Conservation (phyloP, 306 rosid species). For the Oxytropis ochrocephala region DNA sequence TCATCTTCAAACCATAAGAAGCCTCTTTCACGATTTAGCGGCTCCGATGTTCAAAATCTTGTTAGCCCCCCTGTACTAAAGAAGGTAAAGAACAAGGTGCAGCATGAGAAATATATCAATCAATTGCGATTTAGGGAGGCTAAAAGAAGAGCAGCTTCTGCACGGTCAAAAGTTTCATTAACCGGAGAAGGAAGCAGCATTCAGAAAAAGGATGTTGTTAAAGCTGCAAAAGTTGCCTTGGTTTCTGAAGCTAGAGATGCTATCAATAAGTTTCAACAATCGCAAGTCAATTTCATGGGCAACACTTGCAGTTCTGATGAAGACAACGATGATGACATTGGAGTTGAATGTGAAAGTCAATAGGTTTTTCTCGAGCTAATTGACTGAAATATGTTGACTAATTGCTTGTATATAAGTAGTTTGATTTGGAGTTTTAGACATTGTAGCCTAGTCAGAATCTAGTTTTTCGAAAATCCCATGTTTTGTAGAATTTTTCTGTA, state of each 20-base stretch:
- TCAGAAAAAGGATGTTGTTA: conserved; percentile 33
- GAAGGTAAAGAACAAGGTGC: conserved; percentile 54
- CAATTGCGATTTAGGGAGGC: conserved; percentile 66
- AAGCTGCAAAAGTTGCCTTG: conserved; percentile 64
- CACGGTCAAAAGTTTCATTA: neutral
- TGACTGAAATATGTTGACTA: neutral
- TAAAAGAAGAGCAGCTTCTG: conserved; percentile 47
- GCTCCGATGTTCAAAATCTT: conserved; percentile 27
- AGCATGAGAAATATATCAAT: conserved; percentile 76
- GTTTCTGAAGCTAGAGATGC: conserved; percentile 72
- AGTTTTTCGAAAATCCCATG: neutral
- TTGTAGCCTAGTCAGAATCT: neutral
- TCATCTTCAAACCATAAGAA: conserved; percentile 49
- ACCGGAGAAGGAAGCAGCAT: conserved; percentile 22
- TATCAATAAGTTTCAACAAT: conserved; percentile 44
- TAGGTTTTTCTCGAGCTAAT: neutral
- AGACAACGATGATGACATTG: conserved; percentile 27
- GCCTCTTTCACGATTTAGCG: conserved; percentile 48
- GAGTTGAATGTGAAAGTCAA: conserved; percentile 28
- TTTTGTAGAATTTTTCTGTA: neutral
- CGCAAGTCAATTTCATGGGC: conserved; percentile 21
- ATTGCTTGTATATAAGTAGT: neutral
- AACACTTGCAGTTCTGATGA: conserved; percentile 33
- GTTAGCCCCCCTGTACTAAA: conserved; percentile 81
- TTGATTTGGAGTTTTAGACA: conserved; percentile 14